Percentiles rank a stretch among this genome's conserved stretches.
Evolutionary conservation across 148 eudicot genomes (phyloP).

Genomic region (Cornus controversa): DNA sequence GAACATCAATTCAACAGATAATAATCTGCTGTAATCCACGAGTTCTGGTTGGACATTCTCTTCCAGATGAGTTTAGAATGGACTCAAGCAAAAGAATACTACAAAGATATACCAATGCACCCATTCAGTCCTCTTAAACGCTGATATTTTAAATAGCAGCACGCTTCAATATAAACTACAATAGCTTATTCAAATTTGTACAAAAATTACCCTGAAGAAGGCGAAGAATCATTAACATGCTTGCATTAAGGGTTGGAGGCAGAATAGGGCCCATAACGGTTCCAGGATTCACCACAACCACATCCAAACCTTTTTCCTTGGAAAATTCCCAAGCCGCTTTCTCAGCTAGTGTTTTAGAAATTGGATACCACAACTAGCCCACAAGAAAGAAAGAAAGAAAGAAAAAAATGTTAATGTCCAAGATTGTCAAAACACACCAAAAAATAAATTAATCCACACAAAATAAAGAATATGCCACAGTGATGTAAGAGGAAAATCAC

Average conservation of each 20-base stretch:
- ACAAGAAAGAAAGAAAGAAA: not conserved
- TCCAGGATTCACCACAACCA: constrained; percentile 91
- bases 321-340: constrained; percentile 91
- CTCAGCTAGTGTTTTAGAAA: constrained; percentile 81
- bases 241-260: constrained; percentile 77
- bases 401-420: not conserved
- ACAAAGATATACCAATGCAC: not conserved
- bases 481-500: not conserved
- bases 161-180: not conserved
- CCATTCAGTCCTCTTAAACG: not conserved
- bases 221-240: constrained; percentile 78
- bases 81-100: not conserved
- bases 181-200: not conserved
- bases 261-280: constrained; percentile 83
- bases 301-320: constrained; percentile 63
- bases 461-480: no score
- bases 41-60: not conserved
- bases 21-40: not conserved
- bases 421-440: not conserved
- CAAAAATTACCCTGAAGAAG: constrained; percentile 68
- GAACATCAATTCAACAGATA: not conserved
- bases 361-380: constrained; percentile 77
- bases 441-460: no score
- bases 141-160: not conserved
- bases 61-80: not conserved